Base-by-base conservation (phyloP, 306 rosid species). In the Prosopis cineraria region DNA sequence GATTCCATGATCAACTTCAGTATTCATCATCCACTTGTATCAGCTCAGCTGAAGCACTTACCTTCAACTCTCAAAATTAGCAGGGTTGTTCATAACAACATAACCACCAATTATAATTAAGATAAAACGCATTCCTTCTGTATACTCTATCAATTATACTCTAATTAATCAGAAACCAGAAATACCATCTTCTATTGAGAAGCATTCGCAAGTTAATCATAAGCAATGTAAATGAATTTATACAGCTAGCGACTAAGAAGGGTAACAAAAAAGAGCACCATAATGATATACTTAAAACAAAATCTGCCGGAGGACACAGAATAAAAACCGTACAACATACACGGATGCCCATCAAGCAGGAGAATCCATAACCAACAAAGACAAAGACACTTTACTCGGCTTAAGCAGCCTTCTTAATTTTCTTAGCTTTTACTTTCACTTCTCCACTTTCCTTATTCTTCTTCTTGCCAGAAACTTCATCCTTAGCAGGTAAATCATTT, bases 351-450 rank as follows among this genome's bases (percentile, higher is more conserved):
- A 73, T 39, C 39, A 24, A 77, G 83, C 79, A 82, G 79, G 50
- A 29, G 44, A 62, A 59, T 55, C 77, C 62, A 73, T 33, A 78
- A 68, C 29, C 55, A 85, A 16, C 44, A 84, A 78, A 36, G 33
- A 71, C 25, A 19, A 79, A 24, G 27, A 73, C 33, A 22, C 63
- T 53, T 37, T 43, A 56, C 52, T 72, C 29, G 56, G 53, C 75
- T 40, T 75, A 74, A 1, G 24, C 79, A 56, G 73, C 64, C 75
- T 73, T 80, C 88, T 84, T 79, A 82, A 63, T 80, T 74, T 76
- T 88, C 83, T 50, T 86, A 56, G 64, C 79, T 60, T 80, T 88
- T 44, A 63, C 85, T 65, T 86, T 81, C 68, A 19, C 79, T 24
- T 81, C 87, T 4, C 68, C 81, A 79, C 75, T 83, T 82, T 36